Evolutionary conservation across 2,329 filamentous ascomycete genomes (phyloP).

Genomic region (Nakataea oryzae): DNA sequence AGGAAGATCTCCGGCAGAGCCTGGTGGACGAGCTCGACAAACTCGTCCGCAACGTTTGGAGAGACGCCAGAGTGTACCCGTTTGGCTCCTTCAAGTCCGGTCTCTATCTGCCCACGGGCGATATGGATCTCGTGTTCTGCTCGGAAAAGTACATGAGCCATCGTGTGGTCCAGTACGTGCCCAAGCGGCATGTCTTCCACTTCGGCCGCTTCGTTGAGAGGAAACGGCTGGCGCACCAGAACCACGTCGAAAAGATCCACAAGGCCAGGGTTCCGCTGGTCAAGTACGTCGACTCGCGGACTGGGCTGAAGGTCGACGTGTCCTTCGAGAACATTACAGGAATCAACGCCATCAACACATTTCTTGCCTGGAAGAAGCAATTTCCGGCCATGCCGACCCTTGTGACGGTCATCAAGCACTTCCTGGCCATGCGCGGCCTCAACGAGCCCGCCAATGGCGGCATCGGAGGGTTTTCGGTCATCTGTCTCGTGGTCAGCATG

Average conservation of each 20-base stretch:
- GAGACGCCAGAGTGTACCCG: slow-evolving; percentile 53
- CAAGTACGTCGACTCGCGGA: slow-evolving; percentile 75
- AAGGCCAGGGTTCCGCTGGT: slow-evolving; percentile 81
- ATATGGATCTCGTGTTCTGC: slow-evolving; percentile 88
- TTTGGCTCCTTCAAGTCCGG: slow-evolving; percentile 96
- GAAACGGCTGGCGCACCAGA: slow-evolving; percentile 43
- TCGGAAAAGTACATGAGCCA: slow-evolving; percentile 44
- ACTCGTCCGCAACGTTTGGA: slow-evolving; percentile 46
- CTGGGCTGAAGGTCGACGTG: slow-evolving; percentile 77
- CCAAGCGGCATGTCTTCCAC: slow-evolving; percentile 46
- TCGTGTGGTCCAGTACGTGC: slow-evolving; percentile 36
- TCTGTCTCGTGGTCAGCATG: slow-evolving; percentile 85
- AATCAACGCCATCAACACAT: slow-evolving; percentile 69
- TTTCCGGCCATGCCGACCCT: slow-evolving; percentile 81
- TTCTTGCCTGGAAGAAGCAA: slow-evolving; percentile 64
- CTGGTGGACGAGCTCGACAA: slow-evolving; percentile 59
- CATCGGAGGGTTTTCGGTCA: slow-evolving; percentile 87
- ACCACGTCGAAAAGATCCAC: slow-evolving; percentile 56
- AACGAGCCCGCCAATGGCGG: slow-evolving; percentile 90
- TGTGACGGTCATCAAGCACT: slow-evolving; percentile 85
- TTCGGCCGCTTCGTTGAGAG: slow-evolving; percentile 51
- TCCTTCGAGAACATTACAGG: slow-evolving; percentile 91
- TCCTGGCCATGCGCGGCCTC: slow-evolving; percentile 75
- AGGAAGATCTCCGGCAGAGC: slow-evolving; percentile 62
- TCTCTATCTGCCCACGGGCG: slow-evolving; percentile 59